A percentile compares a stretch with the other conserved stretches of the same genome.
These are phyloP conservation scores for Vanrija sp. DNA, from an alignment of 1,284 basidiomycete species.

Conservation along the genomic window DNA sequence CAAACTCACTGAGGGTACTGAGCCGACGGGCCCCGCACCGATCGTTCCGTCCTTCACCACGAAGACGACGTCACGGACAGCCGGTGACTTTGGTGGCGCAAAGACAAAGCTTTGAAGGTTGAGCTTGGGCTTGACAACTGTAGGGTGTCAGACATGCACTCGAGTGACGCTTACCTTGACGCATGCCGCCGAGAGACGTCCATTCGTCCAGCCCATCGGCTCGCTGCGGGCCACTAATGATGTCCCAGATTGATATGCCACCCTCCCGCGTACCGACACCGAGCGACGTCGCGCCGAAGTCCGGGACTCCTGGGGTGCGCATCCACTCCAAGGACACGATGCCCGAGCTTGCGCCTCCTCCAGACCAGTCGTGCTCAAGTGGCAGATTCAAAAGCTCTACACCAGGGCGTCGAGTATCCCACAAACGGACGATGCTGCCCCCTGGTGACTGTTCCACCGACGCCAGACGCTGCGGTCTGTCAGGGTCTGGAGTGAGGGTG, in stretches of 20 bases:
- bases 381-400: constrained; percentile 19
- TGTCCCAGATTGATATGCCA: constrained; percentile 42
- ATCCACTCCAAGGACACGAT: constrained; percentile 36
- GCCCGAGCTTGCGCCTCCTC: not conserved
- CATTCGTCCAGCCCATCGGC: constrained; percentile 28
- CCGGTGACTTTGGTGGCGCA: constrained; percentile 12
- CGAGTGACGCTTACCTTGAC: constrained; percentile 26
- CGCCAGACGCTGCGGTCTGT: constrained; percentile 29
- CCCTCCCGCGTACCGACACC: constrained; percentile 43
- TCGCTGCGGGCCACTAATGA: constrained; percentile 24
- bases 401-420: constrained; percentile 39
- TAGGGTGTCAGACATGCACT: constrained; percentile 2
- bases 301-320: not conserved
- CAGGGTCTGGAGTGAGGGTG: constrained; percentile 31
- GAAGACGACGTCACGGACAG: constrained; percentile 33
- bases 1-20: constrained; percentile 28
- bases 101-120: constrained; percentile 41
- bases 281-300: constrained; percentile 13
- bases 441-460: constrained; percentile 31
- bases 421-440: constrained; percentile 37
- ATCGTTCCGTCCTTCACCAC: constrained; percentile 43
- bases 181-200: constrained; percentile 33
- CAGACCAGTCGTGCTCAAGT: too few relatives aligned
- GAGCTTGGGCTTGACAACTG: constrained; percentile 40
- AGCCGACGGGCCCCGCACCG: constrained; percentile 31